A percentile compares a stretch with the other conserved stretches of the same genome.
phyloP scores from a whole-genome alignment of 805 yeast genomes.

The Hanseniaspora guilliermondii region DNA sequence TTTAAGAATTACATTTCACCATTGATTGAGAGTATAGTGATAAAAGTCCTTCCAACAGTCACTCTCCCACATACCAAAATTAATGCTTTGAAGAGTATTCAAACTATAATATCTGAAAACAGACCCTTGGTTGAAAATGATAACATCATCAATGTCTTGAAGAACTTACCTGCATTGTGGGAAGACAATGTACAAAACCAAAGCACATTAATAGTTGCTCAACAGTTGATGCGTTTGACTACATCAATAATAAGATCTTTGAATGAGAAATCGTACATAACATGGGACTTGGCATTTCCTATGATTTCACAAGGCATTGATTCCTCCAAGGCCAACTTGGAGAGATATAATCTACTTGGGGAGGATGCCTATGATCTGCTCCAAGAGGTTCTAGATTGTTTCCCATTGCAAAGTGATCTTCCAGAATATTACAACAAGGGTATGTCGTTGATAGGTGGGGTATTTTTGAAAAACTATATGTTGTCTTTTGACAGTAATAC shows the following conservation, averaged over 20 bases:
- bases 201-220: conserved; percentile 38
- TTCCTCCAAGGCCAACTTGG: conserved; percentile 36
- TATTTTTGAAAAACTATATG: conserved; percentile 40
- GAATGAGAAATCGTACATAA: conserved; percentile 40
- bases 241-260: conserved; percentile 45
- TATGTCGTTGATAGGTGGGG: conserved; percentile 24
- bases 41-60: conserved; percentile 36
- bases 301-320: conserved; percentile 52
- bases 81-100: conserved; percentile 55
- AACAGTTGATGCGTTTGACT: conserved; percentile 42
- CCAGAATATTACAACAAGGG: conserved; percentile 23
- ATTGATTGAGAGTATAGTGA: conserved; percentile 38
- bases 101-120: conserved; percentile 50
- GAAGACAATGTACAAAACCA: conserved; percentile 22
- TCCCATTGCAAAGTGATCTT: conserved; percentile 31
- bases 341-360: conserved; percentile 39
- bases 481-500: conserved; percentile 58
- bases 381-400: conserved; percentile 54
- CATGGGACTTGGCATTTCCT: conserved; percentile 49
- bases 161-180: conserved; percentile 68
- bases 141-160: conserved; percentile 40
- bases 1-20: conserved; percentile 55
- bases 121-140: conserved; percentile 47
- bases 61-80: conserved; percentile 62
- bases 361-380: conserved; percentile 86